Percentiles rank a stretch among this genome's conserved stretches.
phyloP scores from a whole-genome alignment of 192 early-diverging fungal species.

The Linnemannia elongata region DNA sequence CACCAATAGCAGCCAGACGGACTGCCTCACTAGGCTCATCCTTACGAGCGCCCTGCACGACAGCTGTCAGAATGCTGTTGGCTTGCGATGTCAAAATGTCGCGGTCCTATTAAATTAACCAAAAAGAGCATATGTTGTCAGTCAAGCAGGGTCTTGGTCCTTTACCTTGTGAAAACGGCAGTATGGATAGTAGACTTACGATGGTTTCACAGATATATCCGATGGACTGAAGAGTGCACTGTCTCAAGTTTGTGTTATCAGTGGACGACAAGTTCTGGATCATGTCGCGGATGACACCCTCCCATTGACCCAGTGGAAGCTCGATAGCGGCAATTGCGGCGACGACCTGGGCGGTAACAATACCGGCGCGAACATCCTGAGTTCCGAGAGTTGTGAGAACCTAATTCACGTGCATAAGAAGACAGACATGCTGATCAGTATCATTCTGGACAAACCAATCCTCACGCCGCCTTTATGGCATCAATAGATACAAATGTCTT shows the following conservation, averaged over 20 bases:
- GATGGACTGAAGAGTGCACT: slow-evolving; percentile 88
- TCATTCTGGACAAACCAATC: background rate
- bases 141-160: background rate
- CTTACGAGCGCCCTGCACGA: slow-evolving; percentile 95
- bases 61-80: slow-evolving; percentile 93
- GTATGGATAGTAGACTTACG: slow-evolving; percentile 58
- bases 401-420: slow-evolving; percentile 43
- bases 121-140: no score
- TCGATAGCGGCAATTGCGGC: slow-evolving; percentile 95
- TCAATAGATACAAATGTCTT: background rate
- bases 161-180: background rate
- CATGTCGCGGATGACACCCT: slow-evolving; percentile 85
- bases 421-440: background rate
- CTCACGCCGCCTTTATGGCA: background rate
- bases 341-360: slow-evolving; percentile 84
- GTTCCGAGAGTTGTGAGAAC: slow-evolving; percentile 68
- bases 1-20: slow-evolving; percentile 87
- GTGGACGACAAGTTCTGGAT: slow-evolving; percentile 80
- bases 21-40: slow-evolving; percentile 92
- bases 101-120: slow-evolving; percentile 68
- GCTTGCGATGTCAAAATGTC: slow-evolving; percentile 85
- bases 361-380: slow-evolving; percentile 68
- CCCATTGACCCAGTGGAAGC: slow-evolving; percentile 89
- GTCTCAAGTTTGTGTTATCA: slow-evolving; percentile 78
- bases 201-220: slow-evolving; percentile 95